Evolutionary conservation across 345 rosid species (phyloP).

Genomic region (Xanthoceras sorbifolium): DNA sequence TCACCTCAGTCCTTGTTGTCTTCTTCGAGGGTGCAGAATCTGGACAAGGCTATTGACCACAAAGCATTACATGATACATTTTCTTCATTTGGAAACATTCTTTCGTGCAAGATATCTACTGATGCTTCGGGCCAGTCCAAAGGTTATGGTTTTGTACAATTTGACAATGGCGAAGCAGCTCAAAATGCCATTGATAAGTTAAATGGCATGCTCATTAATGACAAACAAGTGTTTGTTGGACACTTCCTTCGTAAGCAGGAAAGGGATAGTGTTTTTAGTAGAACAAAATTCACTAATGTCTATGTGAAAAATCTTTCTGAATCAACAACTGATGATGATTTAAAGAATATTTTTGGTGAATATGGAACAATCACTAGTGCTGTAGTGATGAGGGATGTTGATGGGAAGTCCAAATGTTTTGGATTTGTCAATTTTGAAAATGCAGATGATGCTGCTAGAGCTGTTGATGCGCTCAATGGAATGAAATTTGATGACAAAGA

Average conservation of each 20-base stretch:
- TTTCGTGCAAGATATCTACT: constrained; percentile 89
- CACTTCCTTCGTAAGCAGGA: constrained; percentile 88
- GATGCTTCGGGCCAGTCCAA: constrained; percentile 80
- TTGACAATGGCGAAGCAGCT: constrained; percentile 77
- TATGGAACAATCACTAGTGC: constrained; percentile 74
- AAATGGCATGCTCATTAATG: constrained; percentile 92
- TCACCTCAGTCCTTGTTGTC: not conserved
- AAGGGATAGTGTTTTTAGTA: constrained; percentile 52
- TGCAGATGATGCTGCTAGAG: constrained; percentile 73
- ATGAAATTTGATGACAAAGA: constrained; percentile 81
- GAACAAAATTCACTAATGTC: constrained; percentile 72
- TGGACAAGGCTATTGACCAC: constrained; percentile 90
- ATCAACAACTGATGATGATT: constrained; percentile 63
- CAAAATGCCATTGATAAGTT: constrained; percentile 77
- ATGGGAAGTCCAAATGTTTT: constrained; percentile 91
- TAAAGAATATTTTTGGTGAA: constrained; percentile 70
- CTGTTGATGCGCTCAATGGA: constrained; percentile 87
- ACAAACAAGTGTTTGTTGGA: constrained; percentile 92
- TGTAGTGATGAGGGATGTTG: constrained; percentile 85
- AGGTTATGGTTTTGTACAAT: constrained; percentile 96
- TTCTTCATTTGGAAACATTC: constrained; percentile 79
- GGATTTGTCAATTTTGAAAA: constrained; percentile 91
- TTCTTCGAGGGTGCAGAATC: constrained; percentile 53
- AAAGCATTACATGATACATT: constrained; percentile 89
- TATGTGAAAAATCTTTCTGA: constrained; percentile 83